phyloP scores from a whole-genome alignment of 116 monocot species.

The Trichopus zeylanicus region DNA sequence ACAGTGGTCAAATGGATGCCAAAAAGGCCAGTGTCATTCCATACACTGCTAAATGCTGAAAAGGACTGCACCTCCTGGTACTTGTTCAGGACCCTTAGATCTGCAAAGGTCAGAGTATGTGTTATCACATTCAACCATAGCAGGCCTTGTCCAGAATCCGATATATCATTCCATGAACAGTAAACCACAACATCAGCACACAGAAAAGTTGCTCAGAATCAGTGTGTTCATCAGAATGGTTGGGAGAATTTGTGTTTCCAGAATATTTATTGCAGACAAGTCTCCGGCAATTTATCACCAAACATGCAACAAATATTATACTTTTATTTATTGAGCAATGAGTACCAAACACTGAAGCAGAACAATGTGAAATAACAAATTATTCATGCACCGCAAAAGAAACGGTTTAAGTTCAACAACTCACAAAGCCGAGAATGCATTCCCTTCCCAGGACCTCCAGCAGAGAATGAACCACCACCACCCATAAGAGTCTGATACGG shows the following conservation, averaged over 20 bases:
- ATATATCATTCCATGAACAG: not conserved
- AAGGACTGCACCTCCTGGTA: constrained; percentile 55
- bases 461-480: constrained; percentile 83
- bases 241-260: too few species aligned
- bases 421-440: constrained; percentile 94
- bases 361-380: not conserved
- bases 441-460: constrained; percentile 90
- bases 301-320: too few species aligned
- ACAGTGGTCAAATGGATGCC: constrained; percentile 58
- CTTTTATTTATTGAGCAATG: too few species aligned
- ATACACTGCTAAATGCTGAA: constrained; percentile 56
- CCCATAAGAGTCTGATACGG: constrained; percentile 59
- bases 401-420: constrained; percentile 12
- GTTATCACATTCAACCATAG: not conserved
- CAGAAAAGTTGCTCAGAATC: too few species aligned
- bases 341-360: too few species aligned
- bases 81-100: constrained; percentile 54
- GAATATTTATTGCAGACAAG: too few species aligned
- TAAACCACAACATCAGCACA: too few species aligned
- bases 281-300: too few species aligned
- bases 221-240: too few species aligned
- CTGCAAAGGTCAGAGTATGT: constrained; percentile 24
- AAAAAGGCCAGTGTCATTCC: constrained; percentile 57
- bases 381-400: not conserved
- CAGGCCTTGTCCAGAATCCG: not conserved